Percentiles rank a stretch among this genome's conserved stretches.
phyloP scores from a whole-genome alignment of 257 asterid species.

The Datura wrightii region DNA sequence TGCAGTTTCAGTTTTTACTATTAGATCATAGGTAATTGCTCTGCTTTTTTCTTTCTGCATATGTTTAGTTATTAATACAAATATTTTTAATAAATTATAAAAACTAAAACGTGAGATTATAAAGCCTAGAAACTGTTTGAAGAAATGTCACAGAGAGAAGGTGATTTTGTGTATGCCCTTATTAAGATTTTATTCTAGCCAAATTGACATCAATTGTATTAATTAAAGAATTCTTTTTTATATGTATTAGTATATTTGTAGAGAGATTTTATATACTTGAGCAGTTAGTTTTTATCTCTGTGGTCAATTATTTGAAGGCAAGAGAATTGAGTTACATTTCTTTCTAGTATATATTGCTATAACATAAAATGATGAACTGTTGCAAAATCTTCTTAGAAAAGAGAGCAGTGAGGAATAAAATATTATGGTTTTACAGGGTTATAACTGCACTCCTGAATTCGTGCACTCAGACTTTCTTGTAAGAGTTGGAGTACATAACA shows the following conservation, averaged over 20 bases:
- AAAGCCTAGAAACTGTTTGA: too few relatives aligned
- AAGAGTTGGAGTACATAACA: slow-evolving; percentile 79
- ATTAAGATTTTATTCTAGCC: background rate
- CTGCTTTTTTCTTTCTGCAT: too few relatives aligned
- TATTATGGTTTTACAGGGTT: slow-evolving; percentile 55
- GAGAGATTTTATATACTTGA: background rate
- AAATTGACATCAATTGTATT: background rate
- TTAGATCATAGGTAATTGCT: too few relatives aligned
- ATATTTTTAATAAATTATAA: too few relatives aligned
- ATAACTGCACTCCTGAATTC: slow-evolving; percentile 80
- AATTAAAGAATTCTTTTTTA: background rate
- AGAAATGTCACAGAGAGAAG: slow-evolving; percentile 31
- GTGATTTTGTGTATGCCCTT: slow-evolving; percentile 42
- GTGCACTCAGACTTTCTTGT: slow-evolving; percentile 91
- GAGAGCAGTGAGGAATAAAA: slow-evolving; percentile 5
- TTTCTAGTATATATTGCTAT: background rate
- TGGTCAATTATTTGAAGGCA: background rate
- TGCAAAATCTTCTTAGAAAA: background rate
- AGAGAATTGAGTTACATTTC: background rate
- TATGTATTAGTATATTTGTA: background rate
- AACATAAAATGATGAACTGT: background rate
- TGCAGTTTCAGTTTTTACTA: too few relatives aligned
- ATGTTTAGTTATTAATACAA: too few relatives aligned
- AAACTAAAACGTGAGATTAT: too few relatives aligned
- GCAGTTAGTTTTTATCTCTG: background rate